A percentile compares a stretch with the other conserved stretches of the same genome.
phyloP scores from a whole-genome alignment of 2,329 filamentous ascomycete genomes.

The Arthrobotrys pseudoclavata region DNA sequence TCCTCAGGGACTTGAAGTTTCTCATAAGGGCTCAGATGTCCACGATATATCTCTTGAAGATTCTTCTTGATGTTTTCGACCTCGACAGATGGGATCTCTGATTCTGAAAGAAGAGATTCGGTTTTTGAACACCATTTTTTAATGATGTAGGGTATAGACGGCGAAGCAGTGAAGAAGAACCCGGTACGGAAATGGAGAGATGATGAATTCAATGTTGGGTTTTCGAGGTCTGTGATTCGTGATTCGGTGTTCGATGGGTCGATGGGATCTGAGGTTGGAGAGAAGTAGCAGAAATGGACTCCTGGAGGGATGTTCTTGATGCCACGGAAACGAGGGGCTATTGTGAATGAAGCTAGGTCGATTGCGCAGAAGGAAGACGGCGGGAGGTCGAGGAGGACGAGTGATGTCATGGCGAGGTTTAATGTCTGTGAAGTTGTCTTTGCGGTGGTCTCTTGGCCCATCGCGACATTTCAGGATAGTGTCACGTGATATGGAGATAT shows the following conservation, averaged over 20 bases:
- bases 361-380: conserved; percentile 62
- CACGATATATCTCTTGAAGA: conserved; percentile 47
- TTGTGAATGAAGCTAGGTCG: conserved; percentile 62
- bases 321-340: conserved; percentile 62
- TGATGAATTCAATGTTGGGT: conserved; percentile 33
- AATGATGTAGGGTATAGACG: conserved; percentile 48
- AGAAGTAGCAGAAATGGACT: conserved; percentile 63
- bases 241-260: conserved; percentile 44
- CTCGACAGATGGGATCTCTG: conserved; percentile 36
- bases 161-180: conserved; percentile 50
- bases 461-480: neutral
- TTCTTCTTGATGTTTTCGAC: conserved; percentile 60
- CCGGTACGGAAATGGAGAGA: conserved; percentile 53
- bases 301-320: conserved; percentile 62
- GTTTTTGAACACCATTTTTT: conserved; percentile 59
- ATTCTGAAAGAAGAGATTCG: conserved; percentile 53
- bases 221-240: conserved; percentile 59
- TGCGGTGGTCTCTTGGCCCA: neutral
- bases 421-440: neutral
- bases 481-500: conserved; percentile 7
- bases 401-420: conserved; percentile 57
- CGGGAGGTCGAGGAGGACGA: conserved; percentile 61
- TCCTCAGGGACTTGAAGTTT: conserved; percentile 54
- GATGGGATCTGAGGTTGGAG: conserved; percentile 61
- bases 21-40: conserved; percentile 42